Conservation (phyloP, 352 stramenopile genomes). For the Globisporangium viniferum region DNA sequence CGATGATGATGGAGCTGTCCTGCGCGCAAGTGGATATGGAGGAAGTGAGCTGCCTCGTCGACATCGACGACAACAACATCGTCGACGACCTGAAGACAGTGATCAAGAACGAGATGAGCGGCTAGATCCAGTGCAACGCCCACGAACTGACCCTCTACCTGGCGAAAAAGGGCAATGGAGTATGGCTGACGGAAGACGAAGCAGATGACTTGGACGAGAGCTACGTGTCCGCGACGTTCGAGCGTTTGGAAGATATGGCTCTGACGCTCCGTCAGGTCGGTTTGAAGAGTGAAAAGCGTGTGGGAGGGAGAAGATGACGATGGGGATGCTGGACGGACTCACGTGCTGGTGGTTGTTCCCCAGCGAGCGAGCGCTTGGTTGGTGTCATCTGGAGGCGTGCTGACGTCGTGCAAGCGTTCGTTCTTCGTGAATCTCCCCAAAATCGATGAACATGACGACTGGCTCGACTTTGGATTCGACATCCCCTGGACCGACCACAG, state of each 20-base stretch:
- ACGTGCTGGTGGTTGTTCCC: no score
- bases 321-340: no score
- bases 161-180: conserved; percentile 12
- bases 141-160: conserved; percentile 28
- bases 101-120: conserved; percentile 23
- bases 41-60: conserved; percentile 21
- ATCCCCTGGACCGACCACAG: background rate
- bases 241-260: no score
- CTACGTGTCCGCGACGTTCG: background rate
- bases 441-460: background rate
- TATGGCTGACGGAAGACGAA: conserved; percentile 16
- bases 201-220: no score
- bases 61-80: conserved; percentile 17
- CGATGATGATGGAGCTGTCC: conserved; percentile 13
- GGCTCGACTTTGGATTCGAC: background rate
- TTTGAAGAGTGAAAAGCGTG: no score
- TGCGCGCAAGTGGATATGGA: conserved; percentile 19
- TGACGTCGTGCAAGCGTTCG: background rate
- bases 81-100: conserved; percentile 26
- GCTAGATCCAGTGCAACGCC: conserved; percentile 12
- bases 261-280: no score
- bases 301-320: no score
- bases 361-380: no score
- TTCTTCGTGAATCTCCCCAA: background rate
- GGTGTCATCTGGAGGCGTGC: background rate